Evolutionary conservation across 805 yeast genomes (phyloP), one percentile per base, ranked within the genome.

Genomic region (Candida broadrunensis): DNA sequence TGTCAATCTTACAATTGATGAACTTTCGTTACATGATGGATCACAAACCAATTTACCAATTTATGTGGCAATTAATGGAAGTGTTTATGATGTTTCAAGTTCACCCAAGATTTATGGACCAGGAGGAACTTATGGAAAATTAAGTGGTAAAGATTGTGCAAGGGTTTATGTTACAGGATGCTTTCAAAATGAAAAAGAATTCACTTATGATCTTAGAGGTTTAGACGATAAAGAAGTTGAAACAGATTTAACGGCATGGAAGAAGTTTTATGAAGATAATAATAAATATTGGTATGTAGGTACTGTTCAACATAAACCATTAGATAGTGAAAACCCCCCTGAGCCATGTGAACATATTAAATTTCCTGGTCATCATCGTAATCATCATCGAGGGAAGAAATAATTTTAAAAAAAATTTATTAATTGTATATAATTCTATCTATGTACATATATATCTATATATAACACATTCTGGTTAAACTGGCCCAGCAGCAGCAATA

Each of bases 101-200:
- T 63, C 75, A 11, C 61, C 70, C 1, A 61, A 55, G 5, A 61
- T 80, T 2, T 85, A 85, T 55, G 85, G 85, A 0, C 81, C 81
- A 1, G 60, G 67, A 0, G 60, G 60, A 12, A 52, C 77, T 0
- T 85, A 85, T 54, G 51, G 66, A 8, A 61, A 70, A 32, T 74
- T 85, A 51, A 72, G 81, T 24, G 93, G 91, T 1, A 63, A 63
- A 33, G 93, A 85, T 56, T 77, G 80, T 30, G 81, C 88, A 2
- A 63, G 90, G 21, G 85, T 84, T 15, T 82, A 75, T 50, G 81
- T 76, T 3, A 84, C 88, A 1, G 90, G 90, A 2, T 84, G 89
- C 50, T 78, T 85, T 43, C 55, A 61, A 31, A 67, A 69, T 25
- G 56, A 51, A 13, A 77, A 75, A 25, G 84, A 84, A 50, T 70